Evolutionary conservation across 805 yeast genomes (phyloP).

Genomic region (Scheffersomyces stipitis): DNA sequence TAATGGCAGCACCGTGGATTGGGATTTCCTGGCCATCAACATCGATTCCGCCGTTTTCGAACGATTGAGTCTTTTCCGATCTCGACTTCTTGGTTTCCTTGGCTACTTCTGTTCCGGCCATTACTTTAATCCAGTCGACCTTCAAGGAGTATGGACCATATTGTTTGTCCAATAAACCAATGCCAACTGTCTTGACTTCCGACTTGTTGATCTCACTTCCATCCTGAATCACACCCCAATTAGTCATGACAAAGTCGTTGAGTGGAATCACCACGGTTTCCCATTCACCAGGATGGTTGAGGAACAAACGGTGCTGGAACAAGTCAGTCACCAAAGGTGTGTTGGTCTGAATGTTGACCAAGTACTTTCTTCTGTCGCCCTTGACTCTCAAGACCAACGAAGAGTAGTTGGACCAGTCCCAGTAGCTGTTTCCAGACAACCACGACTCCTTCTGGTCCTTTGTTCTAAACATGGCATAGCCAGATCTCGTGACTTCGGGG

Average conservation of each 20-base stretch:
- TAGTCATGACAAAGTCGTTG: constrained; percentile 77
- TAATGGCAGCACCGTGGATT: constrained; percentile 28
- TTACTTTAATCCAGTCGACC: constrained; percentile 71
- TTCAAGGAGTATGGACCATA: constrained; percentile 73
- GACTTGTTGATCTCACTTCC: constrained; percentile 58
- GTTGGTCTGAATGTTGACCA: constrained; percentile 80
- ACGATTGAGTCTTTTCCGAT: constrained; percentile 12
- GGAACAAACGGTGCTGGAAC: constrained; percentile 77
- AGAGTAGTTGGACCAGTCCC: constrained; percentile 70
- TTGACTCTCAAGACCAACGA: constrained; percentile 69
- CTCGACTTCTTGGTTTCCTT: constrained; percentile 40
- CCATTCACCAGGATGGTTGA: constrained; percentile 74
- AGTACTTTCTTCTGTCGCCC: constrained; percentile 71
- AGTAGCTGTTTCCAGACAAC: constrained; percentile 49
- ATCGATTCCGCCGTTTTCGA: constrained; percentile 10
- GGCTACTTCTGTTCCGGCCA: constrained; percentile 54
- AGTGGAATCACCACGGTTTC: constrained; percentile 79
- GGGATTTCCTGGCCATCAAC: constrained; percentile 6
- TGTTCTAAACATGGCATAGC: constrained; percentile 85
- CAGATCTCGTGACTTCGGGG: constrained; percentile 65
- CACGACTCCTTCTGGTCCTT: constrained; percentile 55
- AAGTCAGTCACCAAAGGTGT: constrained; percentile 75
- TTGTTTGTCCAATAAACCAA: constrained; percentile 74
- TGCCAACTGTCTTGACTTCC: constrained; percentile 69
- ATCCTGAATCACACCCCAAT: constrained; percentile 65